Conservation (phyloP, 2,329 filamentous ascomycete genomes). For the Exutisphaerella laricina region DNA sequence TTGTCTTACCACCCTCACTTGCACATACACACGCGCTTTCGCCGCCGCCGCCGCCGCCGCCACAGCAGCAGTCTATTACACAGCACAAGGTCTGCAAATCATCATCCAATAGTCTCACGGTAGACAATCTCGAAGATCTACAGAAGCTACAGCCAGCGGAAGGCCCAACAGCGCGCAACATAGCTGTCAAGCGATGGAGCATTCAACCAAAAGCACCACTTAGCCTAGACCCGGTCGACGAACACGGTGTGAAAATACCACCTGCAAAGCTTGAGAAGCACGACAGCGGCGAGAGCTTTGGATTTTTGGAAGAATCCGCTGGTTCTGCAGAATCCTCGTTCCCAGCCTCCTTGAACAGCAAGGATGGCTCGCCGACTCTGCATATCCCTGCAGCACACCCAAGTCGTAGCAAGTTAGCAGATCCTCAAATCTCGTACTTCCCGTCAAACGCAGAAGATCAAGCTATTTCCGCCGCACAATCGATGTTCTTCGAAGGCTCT, state of each 20-base stretch:
- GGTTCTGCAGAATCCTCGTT: conserved; percentile 52
- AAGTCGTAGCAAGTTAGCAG: conserved; percentile 7
- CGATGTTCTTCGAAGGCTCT: conserved; percentile 20
- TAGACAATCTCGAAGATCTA: conserved; percentile 22
- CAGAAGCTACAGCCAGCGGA: conserved; percentile 17
- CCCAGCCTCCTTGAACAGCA: conserved; percentile 45
- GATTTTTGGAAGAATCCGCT: conserved; percentile 59
- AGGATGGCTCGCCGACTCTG: conserved; percentile 16
- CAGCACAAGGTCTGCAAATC: too few relatives aligned
- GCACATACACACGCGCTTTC: conserved; percentile 10
- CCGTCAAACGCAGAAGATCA: conserved; percentile 8
- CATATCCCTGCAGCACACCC: conserved; percentile 22
- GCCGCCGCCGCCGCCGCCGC: neutral
- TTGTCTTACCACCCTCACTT: conserved; percentile 26
- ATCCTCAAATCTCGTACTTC: conserved; percentile 5
- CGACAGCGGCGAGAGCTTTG: conserved; percentile 57
- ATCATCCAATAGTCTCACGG: too few relatives aligned
- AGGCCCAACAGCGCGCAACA: conserved; percentile 14
- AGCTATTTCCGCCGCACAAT: conserved; percentile 7
- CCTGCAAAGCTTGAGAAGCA: conserved; percentile 43
- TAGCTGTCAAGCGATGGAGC: conserved; percentile 27
- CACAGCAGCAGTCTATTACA: conserved; percentile 2
- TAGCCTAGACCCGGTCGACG: conserved; percentile 23
- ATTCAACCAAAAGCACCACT: conserved; percentile 24
- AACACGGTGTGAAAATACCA: conserved; percentile 26